These are phyloP conservation scores for Aspergillus ellipticus DNA, from an alignment of 495 filamentous ascomycete species.

Conservation along the genomic window DNA sequence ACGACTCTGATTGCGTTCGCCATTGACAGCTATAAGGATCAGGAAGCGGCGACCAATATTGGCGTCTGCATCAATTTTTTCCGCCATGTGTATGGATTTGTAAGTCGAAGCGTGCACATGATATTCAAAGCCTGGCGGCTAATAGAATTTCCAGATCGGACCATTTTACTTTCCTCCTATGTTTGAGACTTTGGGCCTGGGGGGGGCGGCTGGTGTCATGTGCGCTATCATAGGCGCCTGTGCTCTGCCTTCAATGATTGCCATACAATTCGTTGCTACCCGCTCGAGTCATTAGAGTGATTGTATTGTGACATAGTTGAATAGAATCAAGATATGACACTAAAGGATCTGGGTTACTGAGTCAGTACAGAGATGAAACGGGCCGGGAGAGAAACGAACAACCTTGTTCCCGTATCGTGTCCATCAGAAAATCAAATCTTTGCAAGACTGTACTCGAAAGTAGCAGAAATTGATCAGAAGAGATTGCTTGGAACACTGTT, in stretches of 20 bases:
- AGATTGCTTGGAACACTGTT: slow-evolving; percentile 38
- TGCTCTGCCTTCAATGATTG: slow-evolving; percentile 23
- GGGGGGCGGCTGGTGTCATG: slow-evolving; percentile 30
- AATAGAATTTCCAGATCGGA: slow-evolving; percentile 22
- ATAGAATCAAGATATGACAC: too few relatives aligned
- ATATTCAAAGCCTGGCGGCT: neutral
- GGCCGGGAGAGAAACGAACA: too few relatives aligned
- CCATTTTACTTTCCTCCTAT: slow-evolving; percentile 33
- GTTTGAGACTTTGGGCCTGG: slow-evolving; percentile 26
- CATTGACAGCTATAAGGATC: slow-evolving; percentile 28
- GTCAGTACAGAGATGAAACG: too few relatives aligned
- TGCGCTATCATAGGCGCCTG: slow-evolving; percentile 24
- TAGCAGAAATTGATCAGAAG: slow-evolving; percentile 4
- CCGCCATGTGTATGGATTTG: slow-evolving; percentile 34
- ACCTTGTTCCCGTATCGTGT: too few relatives aligned
- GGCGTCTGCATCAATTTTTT: slow-evolving; percentile 32
- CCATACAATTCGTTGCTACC: slow-evolving; percentile 20
- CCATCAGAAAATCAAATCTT: too few relatives aligned
- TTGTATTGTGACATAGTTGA: neutral
- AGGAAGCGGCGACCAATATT: slow-evolving; percentile 22
- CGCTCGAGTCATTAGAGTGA: neutral
- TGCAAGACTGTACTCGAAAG: neutral
- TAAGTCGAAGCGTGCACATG: slow-evolving; percentile 11
- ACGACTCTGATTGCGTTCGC: slow-evolving; percentile 31
- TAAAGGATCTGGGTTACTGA: too few relatives aligned